Base-by-base conservation (phyloP, 179 eudicot species). In the Actinidia chinensis region DNA sequence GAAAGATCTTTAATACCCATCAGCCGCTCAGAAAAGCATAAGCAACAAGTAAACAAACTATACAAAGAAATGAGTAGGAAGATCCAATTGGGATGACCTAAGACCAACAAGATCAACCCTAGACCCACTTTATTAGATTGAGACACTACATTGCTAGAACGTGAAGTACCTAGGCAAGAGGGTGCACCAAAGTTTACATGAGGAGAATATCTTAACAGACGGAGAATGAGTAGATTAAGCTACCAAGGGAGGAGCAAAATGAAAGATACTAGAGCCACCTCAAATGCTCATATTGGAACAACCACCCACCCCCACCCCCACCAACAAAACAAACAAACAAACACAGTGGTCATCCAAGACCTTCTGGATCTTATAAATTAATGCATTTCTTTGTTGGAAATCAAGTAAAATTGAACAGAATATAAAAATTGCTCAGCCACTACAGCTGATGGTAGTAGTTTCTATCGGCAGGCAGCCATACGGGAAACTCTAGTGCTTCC, bases 401-500 rank as follows among this genome's bases (percentile, higher is more conserved):
- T 75, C 44, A 36, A 42, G 67, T n/a, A 25, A 69, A 77, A 56
- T 15, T 42, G 51, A 36, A n/a, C 12, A 4, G 10, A 5, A 47
- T 56, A 54, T 54, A 46, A 18, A 65, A 42, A 42, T 59, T 44
- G 44, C 58, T 63, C 9, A 52, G 33, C 71, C 28, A 18, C 71
- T 71, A 28, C 9, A 28, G 40, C 46, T 79, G 58, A 59, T 81
- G 65, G 43, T 47, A 15, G 56, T 66, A 47, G 48, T 68, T 47
- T 73, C 12, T 46, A 48, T 42, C 75, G 81, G 82, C 94, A 95
- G 99, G 84, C 91, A 42, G 87, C 92, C 44, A 92, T 95, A 51
- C 91, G 90, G 60, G 98, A 93, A 74, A 81, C 92, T 54, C 55
- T 93, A 78, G 99, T 95, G 36, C 88, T 90, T 76, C 99, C 99